These are phyloP conservation scores for Clonostachys solani DNA, from an alignment of 2,329 filamentous ascomycete species.

Conservation along the genomic window DNA sequence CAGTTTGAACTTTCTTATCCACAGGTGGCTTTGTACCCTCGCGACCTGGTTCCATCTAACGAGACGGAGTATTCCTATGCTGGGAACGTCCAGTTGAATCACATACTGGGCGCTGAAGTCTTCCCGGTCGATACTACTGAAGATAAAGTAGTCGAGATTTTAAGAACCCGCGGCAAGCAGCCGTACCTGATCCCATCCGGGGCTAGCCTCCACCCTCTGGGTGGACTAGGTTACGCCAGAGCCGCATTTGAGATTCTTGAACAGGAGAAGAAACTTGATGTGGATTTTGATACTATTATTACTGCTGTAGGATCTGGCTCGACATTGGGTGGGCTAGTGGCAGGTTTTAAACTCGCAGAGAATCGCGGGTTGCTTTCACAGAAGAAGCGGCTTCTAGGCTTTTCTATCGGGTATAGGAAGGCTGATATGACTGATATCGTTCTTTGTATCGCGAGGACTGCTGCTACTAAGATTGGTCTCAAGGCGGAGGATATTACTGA, in stretches of 20 bases:
- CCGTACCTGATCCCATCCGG: conserved; percentile 63
- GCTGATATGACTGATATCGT: background rate
- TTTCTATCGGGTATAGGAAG: background rate
- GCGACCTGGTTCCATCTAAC: background rate
- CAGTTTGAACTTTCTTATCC: background rate
- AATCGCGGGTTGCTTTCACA: conserved; percentile 12
- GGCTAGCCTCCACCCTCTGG: conserved; percentile 58
- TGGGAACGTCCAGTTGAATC: conserved; percentile 11
- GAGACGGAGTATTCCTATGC: conserved; percentile 5
- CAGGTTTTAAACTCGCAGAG: conserved; percentile 58
- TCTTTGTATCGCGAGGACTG: conserved; percentile 2
- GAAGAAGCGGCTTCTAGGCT: conserved; percentile 3
- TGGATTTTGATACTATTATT: conserved; percentile 56
- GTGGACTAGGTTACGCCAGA: conserved; percentile 60
- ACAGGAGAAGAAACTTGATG: conserved; percentile 49
- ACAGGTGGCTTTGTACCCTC: conserved; percentile 4
- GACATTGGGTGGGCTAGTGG: conserved; percentile 62
- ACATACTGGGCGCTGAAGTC: conserved; percentile 9
- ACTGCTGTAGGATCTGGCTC: conserved; percentile 62
- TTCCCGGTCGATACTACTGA: conserved; percentile 3
- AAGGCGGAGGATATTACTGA: background rate
- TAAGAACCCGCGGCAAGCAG: conserved; percentile 37
- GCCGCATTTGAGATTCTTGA: conserved; percentile 59
- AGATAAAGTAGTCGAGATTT: background rate
- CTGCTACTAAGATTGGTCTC: conserved; percentile 3